Percentiles rank a stretch among this genome's conserved stretches.
Conservation (phyloP, 129 eudicot species). For the Smallanthus sonchifolius region DNA sequence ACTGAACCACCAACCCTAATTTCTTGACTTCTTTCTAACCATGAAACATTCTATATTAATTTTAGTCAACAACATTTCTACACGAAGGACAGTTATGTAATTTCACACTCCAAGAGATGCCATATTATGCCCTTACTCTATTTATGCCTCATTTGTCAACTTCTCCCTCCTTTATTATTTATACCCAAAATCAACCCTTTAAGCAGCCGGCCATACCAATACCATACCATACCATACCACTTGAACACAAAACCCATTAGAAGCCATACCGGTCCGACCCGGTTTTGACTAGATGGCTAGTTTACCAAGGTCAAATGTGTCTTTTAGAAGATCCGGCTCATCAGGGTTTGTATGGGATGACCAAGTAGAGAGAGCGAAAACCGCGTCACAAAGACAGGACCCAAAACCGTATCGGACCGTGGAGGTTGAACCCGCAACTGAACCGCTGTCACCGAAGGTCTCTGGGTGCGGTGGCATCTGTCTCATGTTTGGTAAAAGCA, state of each 20-base stretch:
- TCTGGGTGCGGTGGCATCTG: slow-evolving; percentile 58
- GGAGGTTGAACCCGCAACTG: slow-evolving; percentile 46
- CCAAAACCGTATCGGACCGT: slow-evolving; percentile 36
- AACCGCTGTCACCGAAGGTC: slow-evolving; percentile 75
- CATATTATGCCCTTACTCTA: slow-evolving; percentile 34
- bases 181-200: slow-evolving; percentile 16
- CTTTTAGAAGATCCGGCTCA: slow-evolving; percentile 73
- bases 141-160: slow-evolving; percentile 27
- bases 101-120: slow-evolving; percentile 17
- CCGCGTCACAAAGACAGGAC: neutral
- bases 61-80: neutral
- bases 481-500: slow-evolving; percentile 37
- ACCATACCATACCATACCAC: slow-evolving; percentile 5
- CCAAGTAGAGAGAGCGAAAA: slow-evolving; percentile 15
- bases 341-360: slow-evolving; percentile 74
- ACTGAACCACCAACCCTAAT: too few species aligned
- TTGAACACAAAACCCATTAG: neutral
- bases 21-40: neutral
- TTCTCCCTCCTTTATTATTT: slow-evolving; percentile 20
- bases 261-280: neutral
- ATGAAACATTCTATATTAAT: slow-evolving; percentile 23
- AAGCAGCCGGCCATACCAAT: neutral
- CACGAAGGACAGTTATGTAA: neutral
- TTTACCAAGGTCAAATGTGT: slow-evolving; percentile 61
- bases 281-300: slow-evolving; percentile 38